Evolutionary conservation across 2,329 filamentous ascomycete genomes (phyloP).

Genomic region (Camillea tinctor): DNA sequence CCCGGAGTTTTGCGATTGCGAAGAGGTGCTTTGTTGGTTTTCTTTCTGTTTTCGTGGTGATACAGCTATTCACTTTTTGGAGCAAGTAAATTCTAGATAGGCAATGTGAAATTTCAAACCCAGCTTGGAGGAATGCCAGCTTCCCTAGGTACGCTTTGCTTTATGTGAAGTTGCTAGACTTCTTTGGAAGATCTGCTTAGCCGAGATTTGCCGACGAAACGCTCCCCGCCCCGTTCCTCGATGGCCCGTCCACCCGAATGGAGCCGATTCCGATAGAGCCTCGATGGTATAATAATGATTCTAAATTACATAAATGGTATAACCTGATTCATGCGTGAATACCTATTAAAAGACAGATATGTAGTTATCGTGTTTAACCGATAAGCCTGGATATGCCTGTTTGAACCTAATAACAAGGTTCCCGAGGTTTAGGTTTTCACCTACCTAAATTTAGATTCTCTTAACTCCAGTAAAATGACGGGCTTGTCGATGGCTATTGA

Average conservation of each 20-base stretch:
- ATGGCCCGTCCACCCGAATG: neutral
- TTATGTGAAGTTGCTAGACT: neutral
- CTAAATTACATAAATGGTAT: neutral
- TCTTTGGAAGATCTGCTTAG: neutral
- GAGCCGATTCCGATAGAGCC: neutral
- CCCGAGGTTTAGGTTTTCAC: too few species aligned
- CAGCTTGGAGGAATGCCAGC: neutral
- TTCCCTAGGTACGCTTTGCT: neutral
- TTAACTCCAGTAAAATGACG: too few species aligned
- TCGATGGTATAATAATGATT: neutral
- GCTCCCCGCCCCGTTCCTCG: neutral
- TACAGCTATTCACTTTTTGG: neutral
- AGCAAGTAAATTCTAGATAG: neutral
- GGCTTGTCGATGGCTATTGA: too few species aligned
- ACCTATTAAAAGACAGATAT: too few species aligned
- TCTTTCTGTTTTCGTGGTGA: neutral
- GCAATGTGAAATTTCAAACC: neutral
- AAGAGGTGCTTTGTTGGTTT: neutral
- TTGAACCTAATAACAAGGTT: too few species aligned
- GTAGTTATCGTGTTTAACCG: too few species aligned
- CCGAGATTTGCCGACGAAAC: slow-evolving; percentile 4
- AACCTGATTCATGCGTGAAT: too few species aligned
- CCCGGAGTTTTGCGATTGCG: neutral
- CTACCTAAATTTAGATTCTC: too few species aligned
- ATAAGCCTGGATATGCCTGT: too few species aligned